These are phyloP conservation scores for Colletotrichum gloeosporioides DNA, from an alignment of 2,329 filamentous ascomycete species.

Conservation along the genomic window DNA sequence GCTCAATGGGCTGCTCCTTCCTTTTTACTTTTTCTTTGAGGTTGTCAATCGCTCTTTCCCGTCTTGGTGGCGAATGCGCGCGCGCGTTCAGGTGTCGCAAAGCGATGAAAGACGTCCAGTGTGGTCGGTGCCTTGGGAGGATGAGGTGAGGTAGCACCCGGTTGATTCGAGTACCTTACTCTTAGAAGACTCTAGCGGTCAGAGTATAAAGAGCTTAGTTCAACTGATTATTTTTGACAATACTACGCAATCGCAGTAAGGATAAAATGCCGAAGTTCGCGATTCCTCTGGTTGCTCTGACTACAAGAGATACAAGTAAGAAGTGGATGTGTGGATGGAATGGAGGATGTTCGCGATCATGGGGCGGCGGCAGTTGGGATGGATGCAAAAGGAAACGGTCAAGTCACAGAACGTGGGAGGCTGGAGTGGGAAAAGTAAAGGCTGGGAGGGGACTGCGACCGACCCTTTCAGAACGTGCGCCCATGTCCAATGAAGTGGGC, in stretches of 20 bases:
- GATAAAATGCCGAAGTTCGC: neutral
- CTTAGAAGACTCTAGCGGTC: neutral
- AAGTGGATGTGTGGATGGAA: conserved; percentile 22
- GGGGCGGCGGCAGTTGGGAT: conserved; percentile 12
- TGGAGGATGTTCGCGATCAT: conserved; percentile 15
- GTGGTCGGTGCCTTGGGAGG: neutral
- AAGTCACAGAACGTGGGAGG: conserved; percentile 16
- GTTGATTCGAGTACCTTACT: neutral
- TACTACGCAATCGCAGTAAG: neutral
- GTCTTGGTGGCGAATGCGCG: neutral
- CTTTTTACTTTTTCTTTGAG: neutral
- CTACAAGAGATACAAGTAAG: conserved; percentile 20
- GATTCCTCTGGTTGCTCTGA: conserved; percentile 18
- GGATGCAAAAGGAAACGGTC: conserved; percentile 17
- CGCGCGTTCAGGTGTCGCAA: neutral
- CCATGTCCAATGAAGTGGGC: neutral
- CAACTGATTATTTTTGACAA: neutral
- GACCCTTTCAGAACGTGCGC: neutral
- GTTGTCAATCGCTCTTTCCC: neutral
- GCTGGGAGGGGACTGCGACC: neutral
- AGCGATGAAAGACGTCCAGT: neutral
- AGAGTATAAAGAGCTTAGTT: neutral
- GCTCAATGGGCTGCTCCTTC: conserved; percentile 3
- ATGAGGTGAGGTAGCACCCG: neutral
- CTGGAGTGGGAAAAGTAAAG: conserved; percentile 20